Percentiles rank a stretch among this genome's conserved stretches.
Evolutionary conservation across 2,329 filamentous ascomycete genomes (phyloP).

Genomic region (Ascochyta lentis): DNA sequence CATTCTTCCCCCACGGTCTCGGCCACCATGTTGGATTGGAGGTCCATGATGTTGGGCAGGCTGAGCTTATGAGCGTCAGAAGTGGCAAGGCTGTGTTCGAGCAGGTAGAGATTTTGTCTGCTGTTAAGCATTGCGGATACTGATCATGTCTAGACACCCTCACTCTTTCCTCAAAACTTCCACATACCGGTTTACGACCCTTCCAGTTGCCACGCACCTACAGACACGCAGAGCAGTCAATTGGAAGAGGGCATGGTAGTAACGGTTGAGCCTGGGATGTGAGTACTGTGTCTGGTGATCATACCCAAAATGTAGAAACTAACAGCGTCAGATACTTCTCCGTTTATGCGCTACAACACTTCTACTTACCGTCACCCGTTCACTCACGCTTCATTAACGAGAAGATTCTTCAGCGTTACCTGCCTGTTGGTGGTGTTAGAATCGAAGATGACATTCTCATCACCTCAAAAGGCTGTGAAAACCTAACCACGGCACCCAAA

Average conservation of each 20-base stretch:
- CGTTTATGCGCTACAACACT: slow-evolving; percentile 78
- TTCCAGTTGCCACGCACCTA: slow-evolving; percentile 39
- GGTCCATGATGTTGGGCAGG: slow-evolving; percentile 72
- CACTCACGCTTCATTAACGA: slow-evolving; percentile 79
- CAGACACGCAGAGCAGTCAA: slow-evolving; percentile 41
- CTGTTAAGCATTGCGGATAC: not conserved
- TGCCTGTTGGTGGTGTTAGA: slow-evolving; percentile 79
- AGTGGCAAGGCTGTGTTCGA: slow-evolving; percentile 29
- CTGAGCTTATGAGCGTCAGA: slow-evolving; percentile 42
- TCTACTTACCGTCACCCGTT: slow-evolving; percentile 74
- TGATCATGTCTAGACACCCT: slow-evolving; percentile 35
- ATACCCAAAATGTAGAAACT: not conserved
- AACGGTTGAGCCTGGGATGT: slow-evolving; percentile 62
- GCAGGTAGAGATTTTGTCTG: slow-evolving; percentile 24
- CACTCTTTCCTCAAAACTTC: slow-evolving; percentile 41
- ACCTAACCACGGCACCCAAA: slow-evolving; percentile 75
- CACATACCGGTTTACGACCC: slow-evolving; percentile 43
- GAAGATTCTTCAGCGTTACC: slow-evolving; percentile 76
- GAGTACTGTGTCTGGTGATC: slow-evolving; percentile 9
- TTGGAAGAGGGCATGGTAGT: slow-evolving; percentile 63
- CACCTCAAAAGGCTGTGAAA: slow-evolving; percentile 71
- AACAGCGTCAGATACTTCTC: slow-evolving; percentile 79
- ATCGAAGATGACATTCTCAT: slow-evolving; percentile 77
- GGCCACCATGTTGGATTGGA: slow-evolving; percentile 94
- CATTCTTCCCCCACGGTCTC: slow-evolving; percentile 90